Percentiles rank a stretch among this genome's conserved stretches.
Conservation (phyloP, 352 stramenopile genomes). For the Phytophthora ramorum region DNA sequence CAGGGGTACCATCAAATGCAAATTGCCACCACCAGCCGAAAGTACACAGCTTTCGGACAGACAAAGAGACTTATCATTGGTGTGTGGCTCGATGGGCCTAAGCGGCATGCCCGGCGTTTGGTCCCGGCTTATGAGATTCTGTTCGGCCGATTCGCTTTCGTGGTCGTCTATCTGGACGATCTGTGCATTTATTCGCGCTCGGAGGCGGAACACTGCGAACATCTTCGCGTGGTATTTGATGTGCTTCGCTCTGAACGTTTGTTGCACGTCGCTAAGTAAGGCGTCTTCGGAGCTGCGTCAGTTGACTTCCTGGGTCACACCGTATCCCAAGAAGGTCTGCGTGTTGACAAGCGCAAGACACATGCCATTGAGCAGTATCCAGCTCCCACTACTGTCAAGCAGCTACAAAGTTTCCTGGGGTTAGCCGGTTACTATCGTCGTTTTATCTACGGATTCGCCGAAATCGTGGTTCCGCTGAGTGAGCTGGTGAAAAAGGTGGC, state of each 20-base stretch:
- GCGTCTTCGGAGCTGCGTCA: slow-evolving; percentile 15
- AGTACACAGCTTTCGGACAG: slow-evolving; percentile 40
- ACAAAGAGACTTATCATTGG: slow-evolving; percentile 44
- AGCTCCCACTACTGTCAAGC: slow-evolving; percentile 14
- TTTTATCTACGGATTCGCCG: slow-evolving; percentile 22
- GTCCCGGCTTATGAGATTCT: background rate
- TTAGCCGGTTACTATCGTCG: slow-evolving; percentile 30
- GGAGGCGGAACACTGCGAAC: slow-evolving; percentile 24
- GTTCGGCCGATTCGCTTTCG: slow-evolving; percentile 14
- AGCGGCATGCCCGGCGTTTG: slow-evolving; percentile 18
- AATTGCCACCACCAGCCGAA: background rate
- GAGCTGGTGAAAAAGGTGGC: slow-evolving; percentile 11
- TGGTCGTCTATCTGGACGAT: slow-evolving; percentile 44
- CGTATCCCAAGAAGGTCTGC: slow-evolving; percentile 17
- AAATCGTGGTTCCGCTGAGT: slow-evolving; percentile 16
- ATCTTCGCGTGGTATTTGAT: slow-evolving; percentile 27
- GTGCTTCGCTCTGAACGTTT: slow-evolving; percentile 23
- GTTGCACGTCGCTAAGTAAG: slow-evolving; percentile 22
- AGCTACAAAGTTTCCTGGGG: slow-evolving; percentile 30
- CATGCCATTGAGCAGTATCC: slow-evolving; percentile 21
- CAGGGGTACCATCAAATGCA: slow-evolving; percentile 41
- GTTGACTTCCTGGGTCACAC: slow-evolving; percentile 37
- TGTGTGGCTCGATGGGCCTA: slow-evolving; percentile 40
- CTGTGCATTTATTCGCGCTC: slow-evolving; percentile 34
- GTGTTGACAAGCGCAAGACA: slow-evolving; percentile 31